Evolutionary conservation across 176 grass and related monocot genomes (phyloP), one percentile per base, ranked within the genome.

Genomic region (Luzula sylvatica): DNA sequence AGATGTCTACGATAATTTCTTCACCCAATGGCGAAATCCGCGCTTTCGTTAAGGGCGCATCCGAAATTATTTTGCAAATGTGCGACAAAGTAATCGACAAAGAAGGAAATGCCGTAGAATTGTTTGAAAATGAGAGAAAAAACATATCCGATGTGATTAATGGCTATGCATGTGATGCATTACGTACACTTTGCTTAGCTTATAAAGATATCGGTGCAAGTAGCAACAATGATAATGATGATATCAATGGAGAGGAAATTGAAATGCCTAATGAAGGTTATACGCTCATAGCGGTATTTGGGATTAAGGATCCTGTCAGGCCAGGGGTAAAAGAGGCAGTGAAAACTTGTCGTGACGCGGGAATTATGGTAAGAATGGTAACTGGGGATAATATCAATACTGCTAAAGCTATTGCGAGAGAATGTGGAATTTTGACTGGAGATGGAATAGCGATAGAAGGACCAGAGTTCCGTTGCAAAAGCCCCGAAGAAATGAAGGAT

Each of bases 311-410:
- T 39, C 89, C 89, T 0, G 79, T 95, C 23, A 66, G 89, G 3
- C 76, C 83, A 2, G 83, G 83, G 12, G 89, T 95, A 1, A 84
- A 76, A 71, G 79, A 95, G 43, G 89, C 89, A 27, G 83, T 95
- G 19, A 38, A 39, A 75, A 88, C 76, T 12, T 95, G 89, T 47
- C 66, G 56, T 12, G 73, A 60, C 13, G 89, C 89, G 2, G 89
- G 89, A 14, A 88, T 95, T 68, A 85, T 75, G 28, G 83, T 95
- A 24, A 77, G 89, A 19, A 95, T 95, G 89, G 89, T 95, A 56
- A 95, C 89, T 14, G 89, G 89, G 8, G 89, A 95, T 52, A 95
- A 95, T 65, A 95, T 95, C 43, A 95, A 72, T 71, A 95, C 83
- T 14, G 89, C 89, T 0, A 95, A 95, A 53, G 89, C 89, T 2